Percentiles rank a stretch among this genome's conserved stretches.
Conservation (phyloP, 1,284 basidiomycete genomes). For the Rhodofomes roseus region DNA sequence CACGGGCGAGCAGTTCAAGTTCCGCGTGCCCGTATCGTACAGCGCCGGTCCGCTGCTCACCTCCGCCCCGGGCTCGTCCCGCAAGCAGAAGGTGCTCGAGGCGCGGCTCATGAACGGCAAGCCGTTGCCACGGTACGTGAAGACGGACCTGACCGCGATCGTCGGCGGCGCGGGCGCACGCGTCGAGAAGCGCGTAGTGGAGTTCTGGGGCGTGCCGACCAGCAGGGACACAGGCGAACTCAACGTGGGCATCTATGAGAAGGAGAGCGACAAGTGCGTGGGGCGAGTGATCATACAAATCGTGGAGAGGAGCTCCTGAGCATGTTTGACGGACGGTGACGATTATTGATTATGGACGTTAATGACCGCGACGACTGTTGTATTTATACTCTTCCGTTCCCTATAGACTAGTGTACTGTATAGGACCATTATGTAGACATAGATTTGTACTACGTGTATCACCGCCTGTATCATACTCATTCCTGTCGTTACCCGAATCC, state of each 20-base stretch:
- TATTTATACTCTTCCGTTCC: not conserved
- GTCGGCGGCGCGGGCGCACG: constrained; percentile 26
- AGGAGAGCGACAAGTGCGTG: constrained; percentile 46
- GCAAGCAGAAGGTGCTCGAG: constrained; percentile 31
- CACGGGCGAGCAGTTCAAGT: constrained; percentile 58
- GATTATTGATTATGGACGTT: not conserved
- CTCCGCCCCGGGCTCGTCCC: constrained; percentile 8
- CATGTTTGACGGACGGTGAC: not conserved
- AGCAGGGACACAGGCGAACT: constrained; percentile 52
- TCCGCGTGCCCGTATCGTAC: constrained; percentile 43
- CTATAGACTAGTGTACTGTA: not conserved
- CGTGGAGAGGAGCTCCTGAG: constrained; percentile 37
- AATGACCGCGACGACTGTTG: not conserved
- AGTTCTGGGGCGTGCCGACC: constrained; percentile 54
- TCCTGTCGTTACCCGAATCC: too few relatives aligned
- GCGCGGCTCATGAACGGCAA: constrained; percentile 50
- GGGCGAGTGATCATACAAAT: constrained; percentile 57
- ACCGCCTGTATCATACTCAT: not conserved
- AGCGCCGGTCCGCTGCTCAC: constrained; percentile 5
- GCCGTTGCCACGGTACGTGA: constrained; percentile 54
- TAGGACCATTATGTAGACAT: not conserved
- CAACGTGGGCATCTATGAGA: constrained; percentile 53
- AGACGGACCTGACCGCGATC: constrained; percentile 42
- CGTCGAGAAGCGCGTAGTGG: constrained; percentile 37
- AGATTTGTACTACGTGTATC: not conserved